Percentiles rank a stretch among this genome's conserved stretches.
Evolutionary conservation across 1,284 basidiomycete species (phyloP).

Genomic region (Irpex sp.): DNA sequence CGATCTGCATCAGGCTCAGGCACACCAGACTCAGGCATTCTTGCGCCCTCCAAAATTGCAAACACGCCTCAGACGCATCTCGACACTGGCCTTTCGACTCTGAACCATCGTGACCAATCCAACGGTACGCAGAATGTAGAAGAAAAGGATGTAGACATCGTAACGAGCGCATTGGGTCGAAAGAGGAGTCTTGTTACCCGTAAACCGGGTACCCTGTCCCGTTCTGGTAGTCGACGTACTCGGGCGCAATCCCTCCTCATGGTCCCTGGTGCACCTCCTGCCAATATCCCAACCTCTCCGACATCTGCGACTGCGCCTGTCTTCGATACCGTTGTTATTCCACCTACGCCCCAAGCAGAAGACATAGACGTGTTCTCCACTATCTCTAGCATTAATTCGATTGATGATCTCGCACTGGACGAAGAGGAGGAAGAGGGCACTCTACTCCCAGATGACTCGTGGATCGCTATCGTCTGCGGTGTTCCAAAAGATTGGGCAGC

Average conservation of each 20-base stretch:
- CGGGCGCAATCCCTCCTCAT: constrained; percentile 30
- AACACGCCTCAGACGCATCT: neutral
- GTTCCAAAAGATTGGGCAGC: constrained; percentile 57
- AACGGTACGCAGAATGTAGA: neutral
- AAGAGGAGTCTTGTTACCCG: constrained; percentile 13
- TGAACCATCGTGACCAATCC: constrained; percentile 2
- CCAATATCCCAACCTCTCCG: constrained; percentile 26
- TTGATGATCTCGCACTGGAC: constrained; percentile 17
- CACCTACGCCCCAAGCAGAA: constrained; percentile 24
- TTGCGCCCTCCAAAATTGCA: constrained; percentile 4
- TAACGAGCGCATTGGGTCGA: constrained; percentile 17
- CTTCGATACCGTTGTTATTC: constrained; percentile 18
- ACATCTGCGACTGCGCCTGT: constrained; percentile 15
- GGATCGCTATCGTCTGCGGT: constrained; percentile 79
- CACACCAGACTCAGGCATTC: constrained; percentile 2
- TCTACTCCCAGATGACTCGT: constrained; percentile 60
- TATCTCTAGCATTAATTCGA: constrained; percentile 4
- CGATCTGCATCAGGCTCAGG: constrained; percentile 8
- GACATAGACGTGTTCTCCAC: constrained; percentile 3
- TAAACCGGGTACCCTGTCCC: neutral
- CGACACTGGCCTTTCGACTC: neutral
- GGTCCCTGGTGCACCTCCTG: constrained; percentile 41
- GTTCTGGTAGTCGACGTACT: neutral
- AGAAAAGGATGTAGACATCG: constrained; percentile 14
- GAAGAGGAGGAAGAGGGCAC: constrained; percentile 22